Conservation (phyloP, 495 filamentous ascomycete genomes). For the Niebla homalea region DNA sequence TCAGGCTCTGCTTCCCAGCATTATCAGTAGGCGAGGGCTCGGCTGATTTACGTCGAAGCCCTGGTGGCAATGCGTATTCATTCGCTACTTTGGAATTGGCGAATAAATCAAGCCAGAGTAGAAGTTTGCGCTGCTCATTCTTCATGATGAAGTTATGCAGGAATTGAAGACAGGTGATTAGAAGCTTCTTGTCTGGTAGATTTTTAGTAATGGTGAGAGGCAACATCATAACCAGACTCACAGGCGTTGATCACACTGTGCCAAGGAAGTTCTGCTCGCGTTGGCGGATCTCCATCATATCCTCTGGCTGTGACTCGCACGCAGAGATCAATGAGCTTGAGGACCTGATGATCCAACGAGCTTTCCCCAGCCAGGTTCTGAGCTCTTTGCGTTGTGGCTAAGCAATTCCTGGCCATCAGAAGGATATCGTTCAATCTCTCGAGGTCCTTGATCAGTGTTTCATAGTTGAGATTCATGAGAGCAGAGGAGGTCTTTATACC, state of each 20-base stretch:
- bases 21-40: conserved; percentile 1
- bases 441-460: conserved; percentile 63
- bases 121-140: conserved; percentile 82
- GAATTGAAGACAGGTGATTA: conserved; percentile 81
- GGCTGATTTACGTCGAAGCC: conserved; percentile 5
- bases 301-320: conserved; percentile 80
- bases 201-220: background rate
- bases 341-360: conserved; percentile 68
- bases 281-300: conserved; percentile 66
- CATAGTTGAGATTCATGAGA: conserved; percentile 68
- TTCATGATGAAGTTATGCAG: conserved; percentile 85
- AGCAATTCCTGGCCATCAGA: conserved; percentile 70
- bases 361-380: conserved; percentile 77
- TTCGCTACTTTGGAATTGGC: conserved; percentile 45
- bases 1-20: background rate
- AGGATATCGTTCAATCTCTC: conserved; percentile 74
- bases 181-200: conserved; percentile 64
- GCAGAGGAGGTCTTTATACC: conserved; percentile 44
- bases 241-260: conserved; percentile 56
- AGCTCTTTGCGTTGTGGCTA: conserved; percentile 66
- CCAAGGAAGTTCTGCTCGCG: conserved; percentile 53
- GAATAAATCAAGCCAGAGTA: conserved; percentile 80
- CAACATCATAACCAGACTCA: conserved; percentile 18
- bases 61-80: conserved; percentile 15
- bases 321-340: conserved; percentile 69